Conservation (phyloP, 75 land plant genomes). For the Selaginella moellendorffii region DNA sequence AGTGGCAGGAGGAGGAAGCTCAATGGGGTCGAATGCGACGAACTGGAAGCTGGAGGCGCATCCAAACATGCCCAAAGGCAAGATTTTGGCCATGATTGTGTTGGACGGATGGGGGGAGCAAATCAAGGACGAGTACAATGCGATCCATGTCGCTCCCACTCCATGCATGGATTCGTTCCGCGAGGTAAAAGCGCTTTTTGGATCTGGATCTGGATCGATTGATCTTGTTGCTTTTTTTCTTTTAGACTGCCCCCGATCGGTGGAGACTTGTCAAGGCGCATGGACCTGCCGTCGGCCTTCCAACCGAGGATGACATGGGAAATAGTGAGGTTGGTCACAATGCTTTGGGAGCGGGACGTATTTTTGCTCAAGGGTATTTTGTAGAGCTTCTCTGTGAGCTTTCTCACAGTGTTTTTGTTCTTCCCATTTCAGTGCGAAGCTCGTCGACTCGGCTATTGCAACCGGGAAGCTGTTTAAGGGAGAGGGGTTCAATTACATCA, state of each 20-base stretch:
- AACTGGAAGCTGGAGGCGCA: slow-evolving; percentile 56
- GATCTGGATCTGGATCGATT: too few relatives aligned
- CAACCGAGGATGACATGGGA: slow-evolving; percentile 96
- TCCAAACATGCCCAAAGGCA: slow-evolving; percentile 64
- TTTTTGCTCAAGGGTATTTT: slow-evolving; percentile 78
- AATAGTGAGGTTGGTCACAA: slow-evolving; percentile 99
- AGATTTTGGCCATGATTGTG: slow-evolving; percentile 52
- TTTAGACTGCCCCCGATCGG: slow-evolving; percentile 58
- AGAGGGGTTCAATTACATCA: slow-evolving; percentile 77
- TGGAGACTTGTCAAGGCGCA: slow-evolving; percentile 85
- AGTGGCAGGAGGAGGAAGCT: not conserved
- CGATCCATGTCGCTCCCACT: slow-evolving; percentile 85
- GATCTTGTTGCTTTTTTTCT: not conserved
- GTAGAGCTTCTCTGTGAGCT: not conserved
- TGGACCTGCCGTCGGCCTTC: slow-evolving; percentile 86
- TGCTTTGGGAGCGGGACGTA: slow-evolving; percentile 92
- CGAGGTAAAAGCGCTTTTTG: too few relatives aligned
- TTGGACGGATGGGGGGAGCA: slow-evolving; percentile 98
- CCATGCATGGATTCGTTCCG: slow-evolving; percentile 69
- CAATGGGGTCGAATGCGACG: slow-evolving; percentile 3
- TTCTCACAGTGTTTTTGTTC: not conserved
- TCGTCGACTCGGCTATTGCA: slow-evolving; percentile 75
- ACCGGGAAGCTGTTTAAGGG: slow-evolving; percentile 80
- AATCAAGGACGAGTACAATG: slow-evolving; percentile 70
- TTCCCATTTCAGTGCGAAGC: slow-evolving; percentile 50